Percentiles rank a stretch among this genome's conserved stretches.
These are phyloP conservation scores for Suhomyces chickasaworum DNA, from an alignment of 1,139 yeast species.

Conservation along the genomic window DNA sequence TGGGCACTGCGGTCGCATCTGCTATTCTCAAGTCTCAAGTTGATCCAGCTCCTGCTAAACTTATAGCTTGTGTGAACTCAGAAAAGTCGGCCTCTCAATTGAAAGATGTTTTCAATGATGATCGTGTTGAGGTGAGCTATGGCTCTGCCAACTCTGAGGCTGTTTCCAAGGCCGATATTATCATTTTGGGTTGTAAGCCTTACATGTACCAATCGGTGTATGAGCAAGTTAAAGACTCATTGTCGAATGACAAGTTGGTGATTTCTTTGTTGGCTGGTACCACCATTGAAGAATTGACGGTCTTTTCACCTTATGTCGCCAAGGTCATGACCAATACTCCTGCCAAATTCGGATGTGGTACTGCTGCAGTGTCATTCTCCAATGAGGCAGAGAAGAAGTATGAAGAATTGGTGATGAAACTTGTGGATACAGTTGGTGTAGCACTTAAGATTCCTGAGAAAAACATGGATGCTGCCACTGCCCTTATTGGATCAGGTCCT, in stretches of 20 bases:
- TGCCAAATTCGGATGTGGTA: conserved; percentile 87
- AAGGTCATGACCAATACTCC: conserved; percentile 99
- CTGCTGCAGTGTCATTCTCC: conserved; percentile 85
- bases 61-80: conserved; percentile 75
- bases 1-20: conserved; percentile 93
- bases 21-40: conserved; percentile 61
- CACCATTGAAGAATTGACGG: conserved; percentile 68
- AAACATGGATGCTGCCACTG: conserved; percentile 95
- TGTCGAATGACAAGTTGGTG: conserved; percentile 59
- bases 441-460: conserved; percentile 79
- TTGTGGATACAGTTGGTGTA: conserved; percentile 66
- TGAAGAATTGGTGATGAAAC: conserved; percentile 54
- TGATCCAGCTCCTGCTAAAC: conserved; percentile 65
- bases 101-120: conserved; percentile 43
- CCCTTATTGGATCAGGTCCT: conserved; percentile 95
- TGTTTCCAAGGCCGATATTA: conserved; percentile 63
- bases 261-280: conserved; percentile 92
- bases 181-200: conserved; percentile 87
- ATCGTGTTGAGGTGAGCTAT: conserved; percentile 49
- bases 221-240: conserved; percentile 42
- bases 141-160: conserved; percentile 59
- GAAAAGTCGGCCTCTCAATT: conserved; percentile 50
- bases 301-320: conserved; percentile 62
- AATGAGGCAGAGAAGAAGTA: conserved; percentile 48
- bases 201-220: conserved; percentile 67